Evolutionary conservation across 2,329 filamentous ascomycete genomes (phyloP).

Genomic region (Colletotrichum musae): DNA sequence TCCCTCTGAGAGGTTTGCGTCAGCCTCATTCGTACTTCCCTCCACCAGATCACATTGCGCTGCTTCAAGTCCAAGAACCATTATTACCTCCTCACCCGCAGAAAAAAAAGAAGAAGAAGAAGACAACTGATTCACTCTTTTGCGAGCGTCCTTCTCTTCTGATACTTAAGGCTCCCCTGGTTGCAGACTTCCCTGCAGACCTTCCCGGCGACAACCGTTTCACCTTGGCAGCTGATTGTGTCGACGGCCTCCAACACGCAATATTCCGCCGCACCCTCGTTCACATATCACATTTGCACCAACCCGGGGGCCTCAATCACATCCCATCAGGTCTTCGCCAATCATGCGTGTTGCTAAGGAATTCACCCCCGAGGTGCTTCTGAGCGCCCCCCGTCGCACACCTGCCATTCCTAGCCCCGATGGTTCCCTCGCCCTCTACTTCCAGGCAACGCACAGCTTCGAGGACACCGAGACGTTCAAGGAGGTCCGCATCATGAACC

Average conservation of each 20-base stretch:
- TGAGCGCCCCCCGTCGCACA: slow-evolving; percentile 48
- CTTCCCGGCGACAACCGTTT: background rate
- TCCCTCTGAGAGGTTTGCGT: slow-evolving; percentile 26
- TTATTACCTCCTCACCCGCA: background rate
- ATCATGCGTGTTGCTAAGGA: slow-evolving; percentile 43
- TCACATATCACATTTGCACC: slow-evolving; percentile 15
- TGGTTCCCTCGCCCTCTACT: slow-evolving; percentile 58
- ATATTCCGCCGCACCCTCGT: background rate
- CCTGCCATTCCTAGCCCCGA: slow-evolving; percentile 57
- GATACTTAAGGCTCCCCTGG: background rate
- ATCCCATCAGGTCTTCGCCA: background rate
- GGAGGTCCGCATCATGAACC: slow-evolving; percentile 52
- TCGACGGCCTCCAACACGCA: background rate
- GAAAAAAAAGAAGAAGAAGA: no score
- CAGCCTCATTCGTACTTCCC: slow-evolving; percentile 35
- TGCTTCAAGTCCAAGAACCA: background rate
- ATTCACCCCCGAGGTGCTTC: slow-evolving; percentile 52
- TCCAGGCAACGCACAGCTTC: slow-evolving; percentile 55
- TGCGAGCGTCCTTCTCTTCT: background rate
- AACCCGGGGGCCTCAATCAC: slow-evolving; percentile 14
- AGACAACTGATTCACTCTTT: background rate
- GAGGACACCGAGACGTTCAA: slow-evolving; percentile 49
- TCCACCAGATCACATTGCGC: background rate
- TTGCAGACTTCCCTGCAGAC: background rate
- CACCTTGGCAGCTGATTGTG: background rate